Evolutionary conservation across 176 grass and related monocot species (phyloP).

Genomic region (Dactylis glomerata): DNA sequence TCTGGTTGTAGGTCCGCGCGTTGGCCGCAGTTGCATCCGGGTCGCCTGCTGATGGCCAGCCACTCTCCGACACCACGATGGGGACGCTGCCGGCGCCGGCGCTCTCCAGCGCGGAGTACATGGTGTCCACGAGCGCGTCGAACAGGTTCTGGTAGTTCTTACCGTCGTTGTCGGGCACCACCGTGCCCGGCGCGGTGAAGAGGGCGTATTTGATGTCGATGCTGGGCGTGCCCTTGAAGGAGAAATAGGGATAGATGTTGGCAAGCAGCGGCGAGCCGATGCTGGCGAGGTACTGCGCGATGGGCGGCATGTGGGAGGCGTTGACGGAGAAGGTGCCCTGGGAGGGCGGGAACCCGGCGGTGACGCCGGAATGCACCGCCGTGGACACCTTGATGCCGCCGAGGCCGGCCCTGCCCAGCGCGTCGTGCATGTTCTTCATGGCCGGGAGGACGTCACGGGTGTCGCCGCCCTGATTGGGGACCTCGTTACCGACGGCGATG

Average conservation of each 20-base stretch:
- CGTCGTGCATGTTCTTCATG: background rate
- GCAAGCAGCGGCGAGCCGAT: background rate
- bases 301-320: constrained; percentile 31
- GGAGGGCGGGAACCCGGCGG: constrained; percentile 44
- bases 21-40: constrained; percentile 9
- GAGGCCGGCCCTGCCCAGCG: background rate
- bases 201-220: constrained; percentile 45
- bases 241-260: background rate
- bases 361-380: constrained; percentile 17
- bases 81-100: constrained; percentile 6
- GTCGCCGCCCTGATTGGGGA: background rate
- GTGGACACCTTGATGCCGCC: constrained; percentile 6
- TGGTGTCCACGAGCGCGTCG: constrained; percentile 40
- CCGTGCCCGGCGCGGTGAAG: constrained; percentile 27
- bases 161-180: constrained; percentile 11
- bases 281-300: background rate
- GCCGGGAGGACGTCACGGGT: constrained; percentile 15
- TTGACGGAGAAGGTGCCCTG: constrained; percentile 39
- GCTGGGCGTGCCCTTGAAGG: background rate
- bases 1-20: constrained; percentile 58
- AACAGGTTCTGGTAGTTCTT: constrained; percentile 56
- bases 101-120: constrained; percentile 46
- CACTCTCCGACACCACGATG: constrained; percentile 48
- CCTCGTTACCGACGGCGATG: constrained; percentile 61
- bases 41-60: constrained; percentile 56